Percentiles rank a stretch among this genome's conserved stretches.
phyloP scores from a whole-genome alignment of 1,284 basidiomycete genomes.

The Psilocybe mexicana region DNA sequence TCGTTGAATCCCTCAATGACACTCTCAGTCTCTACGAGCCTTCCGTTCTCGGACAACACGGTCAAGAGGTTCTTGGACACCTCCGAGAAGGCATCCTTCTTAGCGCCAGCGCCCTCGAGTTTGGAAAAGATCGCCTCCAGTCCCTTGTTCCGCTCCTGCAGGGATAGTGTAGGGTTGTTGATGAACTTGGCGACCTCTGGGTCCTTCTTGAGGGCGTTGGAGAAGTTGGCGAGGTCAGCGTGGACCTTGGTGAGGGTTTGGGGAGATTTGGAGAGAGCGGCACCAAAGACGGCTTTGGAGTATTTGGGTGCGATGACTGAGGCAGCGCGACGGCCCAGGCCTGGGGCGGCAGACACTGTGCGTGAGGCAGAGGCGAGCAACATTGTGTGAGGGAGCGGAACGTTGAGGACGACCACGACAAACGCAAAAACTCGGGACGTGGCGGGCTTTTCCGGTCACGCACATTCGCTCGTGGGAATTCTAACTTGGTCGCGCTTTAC shows the following conservation, averaged over 20 bases:
- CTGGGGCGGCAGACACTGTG: conserved; percentile 42
- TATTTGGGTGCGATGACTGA: conserved; percentile 86
- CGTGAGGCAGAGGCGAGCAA: conserved; percentile 48
- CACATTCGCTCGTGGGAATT: conserved; percentile 25
- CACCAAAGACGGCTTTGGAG: conserved; percentile 91
- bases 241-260: conserved; percentile 81
- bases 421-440: conserved; percentile 32
- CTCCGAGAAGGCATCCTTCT: conserved; percentile 77
- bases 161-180: conserved; percentile 86
- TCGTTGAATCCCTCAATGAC: conserved; percentile 93
- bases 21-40: conserved; percentile 80
- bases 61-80: conserved; percentile 92
- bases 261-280: conserved; percentile 86
- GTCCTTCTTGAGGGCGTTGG: conserved; percentile 63
- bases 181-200: conserved; percentile 74
- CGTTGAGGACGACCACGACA: conserved; percentile 22
- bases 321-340: conserved; percentile 64
- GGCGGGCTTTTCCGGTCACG: conserved; percentile 30
- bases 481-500: not conserved
- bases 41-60: conserved; percentile 93
- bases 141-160: conserved; percentile 72
- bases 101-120: conserved; percentile 54
- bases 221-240: conserved; percentile 74
- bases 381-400: conserved; percentile 34
- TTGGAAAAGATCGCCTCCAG: conserved; percentile 69